Conservation (phyloP, 2,329 filamentous ascomycete genomes). For the Colletotrichum sojae region DNA sequence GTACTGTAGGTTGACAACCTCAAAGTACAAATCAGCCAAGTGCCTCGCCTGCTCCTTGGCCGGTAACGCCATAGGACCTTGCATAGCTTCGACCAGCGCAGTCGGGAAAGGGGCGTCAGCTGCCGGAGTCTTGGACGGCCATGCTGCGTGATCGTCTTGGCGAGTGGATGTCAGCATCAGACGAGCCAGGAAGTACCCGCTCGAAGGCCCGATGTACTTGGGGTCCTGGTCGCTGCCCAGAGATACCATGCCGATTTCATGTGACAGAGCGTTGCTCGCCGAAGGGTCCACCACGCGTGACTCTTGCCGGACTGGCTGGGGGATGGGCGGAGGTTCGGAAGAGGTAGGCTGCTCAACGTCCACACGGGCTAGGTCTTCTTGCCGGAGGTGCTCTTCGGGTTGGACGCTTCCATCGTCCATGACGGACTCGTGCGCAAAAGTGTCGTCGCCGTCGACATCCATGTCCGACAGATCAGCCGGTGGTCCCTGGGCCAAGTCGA, state of each 20-base stretch:
- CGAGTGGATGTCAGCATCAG: slow-evolving; percentile 59
- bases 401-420: slow-evolving; percentile 31
- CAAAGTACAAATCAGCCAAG: slow-evolving; percentile 63
- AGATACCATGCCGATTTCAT: slow-evolving; percentile 68
- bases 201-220: slow-evolving; percentile 69
- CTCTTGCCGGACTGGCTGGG: slow-evolving; percentile 35
- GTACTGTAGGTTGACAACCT: slow-evolving; percentile 62
- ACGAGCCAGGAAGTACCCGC: slow-evolving; percentile 67
- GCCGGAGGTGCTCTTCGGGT: slow-evolving; percentile 35
- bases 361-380: background rate
- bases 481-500: slow-evolving; percentile 52
- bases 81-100: slow-evolving; percentile 50
- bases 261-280: slow-evolving; percentile 51
- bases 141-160: slow-evolving; percentile 44
- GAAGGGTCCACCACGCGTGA: slow-evolving; percentile 38
- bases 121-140: background rate
- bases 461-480: slow-evolving; percentile 5
- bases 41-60: slow-evolving; percentile 53
- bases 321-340: slow-evolving; percentile 31
- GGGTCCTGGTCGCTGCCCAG: slow-evolving; percentile 62
- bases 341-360: background rate
- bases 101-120: slow-evolving; percentile 43
- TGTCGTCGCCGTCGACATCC: slow-evolving; percentile 25
- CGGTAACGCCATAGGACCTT: slow-evolving; percentile 51
- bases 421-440: slow-evolving; percentile 30